Base-by-base conservation (phyloP, 2,329 filamentous ascomycete genomes). In the Coleophoma crateriformis region DNA sequence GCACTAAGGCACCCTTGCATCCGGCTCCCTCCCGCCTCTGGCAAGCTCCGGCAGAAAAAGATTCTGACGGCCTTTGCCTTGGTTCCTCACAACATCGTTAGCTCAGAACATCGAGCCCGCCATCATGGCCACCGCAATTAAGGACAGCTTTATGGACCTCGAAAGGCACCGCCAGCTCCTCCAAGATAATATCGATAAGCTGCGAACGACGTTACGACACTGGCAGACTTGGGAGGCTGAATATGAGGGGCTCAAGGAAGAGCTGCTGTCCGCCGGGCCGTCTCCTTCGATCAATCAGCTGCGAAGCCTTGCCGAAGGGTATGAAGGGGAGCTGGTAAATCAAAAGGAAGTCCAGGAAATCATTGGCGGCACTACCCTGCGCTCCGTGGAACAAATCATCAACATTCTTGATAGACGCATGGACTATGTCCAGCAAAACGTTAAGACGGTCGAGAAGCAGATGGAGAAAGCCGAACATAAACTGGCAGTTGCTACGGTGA, bases 191-290 rank as follows among this genome's bases (percentile, higher is more conserved):
- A 78, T 95, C 43, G 71, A 76, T 45, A 82, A 89, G 64, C 78
- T 97, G 17, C 81, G 81, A 49, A 82, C 86, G 61, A 84, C 87
- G 7, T 76, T 97, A 47, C 82, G 84, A 54, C 86, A 95, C 71
- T 99, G 92, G 92, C 87, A 88, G 56, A 85, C 84, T 48, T 95
- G 88, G 81, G 91, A 95, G 65, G 82, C 87, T 44, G 92, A 97
- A 66, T 97, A 97, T 67, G 89, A 96, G 64, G 82, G 85, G 20
- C 76, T 97, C 54, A 90, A 88, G 64, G 89, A 95, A 65, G 89
- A 95, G 61, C 79, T 97, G 32, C 70, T 81, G 47, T 73, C 58
- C 7, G 52, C 52, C 14, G 45, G 57, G 19, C 71, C 4, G 64
- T 85, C 22, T 66, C 75, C 34, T 65, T 73, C 39, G 69, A 72